phyloP scores from a whole-genome alignment of 352 stramenopile species.

The Porosira glacialis region DNA sequence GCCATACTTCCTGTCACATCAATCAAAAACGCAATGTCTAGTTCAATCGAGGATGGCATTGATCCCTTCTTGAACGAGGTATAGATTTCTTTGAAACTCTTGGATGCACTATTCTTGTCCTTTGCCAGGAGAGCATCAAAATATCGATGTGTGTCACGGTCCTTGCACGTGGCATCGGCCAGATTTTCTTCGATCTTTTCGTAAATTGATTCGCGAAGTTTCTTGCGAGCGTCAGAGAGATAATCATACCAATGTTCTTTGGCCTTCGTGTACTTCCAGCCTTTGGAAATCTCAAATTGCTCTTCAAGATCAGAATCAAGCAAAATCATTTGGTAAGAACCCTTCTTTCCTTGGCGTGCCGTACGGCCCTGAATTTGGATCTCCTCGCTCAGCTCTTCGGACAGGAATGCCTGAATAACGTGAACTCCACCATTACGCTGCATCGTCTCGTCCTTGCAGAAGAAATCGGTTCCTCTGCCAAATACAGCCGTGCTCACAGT shows the following conservation, averaged over 20 bases:
- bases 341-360: conserved; percentile 65
- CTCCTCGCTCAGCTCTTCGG: conserved; percentile 61
- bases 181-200: conserved; percentile 49
- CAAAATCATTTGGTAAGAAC: conserved; percentile 71
- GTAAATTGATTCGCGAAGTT: conserved; percentile 37
- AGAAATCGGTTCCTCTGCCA: conserved; percentile 75
- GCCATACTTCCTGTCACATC: conserved; percentile 64
- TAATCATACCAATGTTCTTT: conserved; percentile 57
- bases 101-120: conserved; percentile 20
- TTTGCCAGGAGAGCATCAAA: conserved; percentile 62
- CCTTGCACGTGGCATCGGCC: conserved; percentile 42
- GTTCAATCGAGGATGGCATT: conserved; percentile 36
- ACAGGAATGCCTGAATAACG: conserved; percentile 70
- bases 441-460: conserved; percentile 66
- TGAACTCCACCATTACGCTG: conserved; percentile 63
- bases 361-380: conserved; percentile 76
- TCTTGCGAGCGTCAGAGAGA: conserved; percentile 41
- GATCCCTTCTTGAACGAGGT: conserved; percentile 53
- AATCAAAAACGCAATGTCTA: conserved; percentile 57
- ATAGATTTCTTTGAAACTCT: conserved; percentile 58
- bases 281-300: conserved; percentile 48
- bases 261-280: conserved; percentile 41
- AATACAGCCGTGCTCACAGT: conserved; percentile 64
- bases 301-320: conserved; percentile 63
- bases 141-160: conserved; percentile 51